These are phyloP conservation scores for Trichoderma virens DNA, from an alignment of 495 filamentous ascomycete genomes.

Conservation along the genomic window DNA sequence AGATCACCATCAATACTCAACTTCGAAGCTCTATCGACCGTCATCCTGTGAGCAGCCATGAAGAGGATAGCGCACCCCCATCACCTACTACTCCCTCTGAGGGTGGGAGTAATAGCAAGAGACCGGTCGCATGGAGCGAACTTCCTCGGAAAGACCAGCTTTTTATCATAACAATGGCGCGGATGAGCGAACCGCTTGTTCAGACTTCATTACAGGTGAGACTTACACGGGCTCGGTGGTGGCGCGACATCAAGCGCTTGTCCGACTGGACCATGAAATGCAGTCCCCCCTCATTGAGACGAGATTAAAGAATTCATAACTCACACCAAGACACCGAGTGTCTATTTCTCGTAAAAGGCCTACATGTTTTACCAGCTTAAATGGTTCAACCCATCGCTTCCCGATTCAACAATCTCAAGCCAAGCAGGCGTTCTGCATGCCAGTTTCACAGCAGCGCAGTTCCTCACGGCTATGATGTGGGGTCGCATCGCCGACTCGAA, in stretches of 20 bases:
- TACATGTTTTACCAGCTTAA: slow-evolving; percentile 78
- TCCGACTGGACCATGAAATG: not conserved
- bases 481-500: slow-evolving; percentile 66
- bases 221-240: not conserved
- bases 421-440: slow-evolving; percentile 75
- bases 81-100: not conserved
- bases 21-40: not conserved
- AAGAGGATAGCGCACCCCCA: not conserved
- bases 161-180: slow-evolving; percentile 61
- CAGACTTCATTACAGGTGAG: slow-evolving; percentile 62
- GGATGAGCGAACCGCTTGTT: slow-evolving; percentile 71
- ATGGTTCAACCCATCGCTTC: slow-evolving; percentile 57
- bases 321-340: not conserved
- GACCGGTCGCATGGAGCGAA: slow-evolving; percentile 54
- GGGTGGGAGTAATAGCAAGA: slow-evolving; percentile 9
- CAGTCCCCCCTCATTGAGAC: not conserved
- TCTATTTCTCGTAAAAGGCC: slow-evolving; percentile 24
- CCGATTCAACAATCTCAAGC: slow-evolving; percentile 61
- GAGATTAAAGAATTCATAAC: slow-evolving; percentile 10
- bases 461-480: slow-evolving; percentile 80
- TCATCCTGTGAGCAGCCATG: not conserved
- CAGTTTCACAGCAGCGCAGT: slow-evolving; percentile 75
- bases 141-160: slow-evolving; percentile 71
- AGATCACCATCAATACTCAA: not conserved
- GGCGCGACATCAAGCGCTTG: not conserved